Base-by-base conservation (phyloP, 805 yeast species). In the Nakazawaea sp. region DNA sequence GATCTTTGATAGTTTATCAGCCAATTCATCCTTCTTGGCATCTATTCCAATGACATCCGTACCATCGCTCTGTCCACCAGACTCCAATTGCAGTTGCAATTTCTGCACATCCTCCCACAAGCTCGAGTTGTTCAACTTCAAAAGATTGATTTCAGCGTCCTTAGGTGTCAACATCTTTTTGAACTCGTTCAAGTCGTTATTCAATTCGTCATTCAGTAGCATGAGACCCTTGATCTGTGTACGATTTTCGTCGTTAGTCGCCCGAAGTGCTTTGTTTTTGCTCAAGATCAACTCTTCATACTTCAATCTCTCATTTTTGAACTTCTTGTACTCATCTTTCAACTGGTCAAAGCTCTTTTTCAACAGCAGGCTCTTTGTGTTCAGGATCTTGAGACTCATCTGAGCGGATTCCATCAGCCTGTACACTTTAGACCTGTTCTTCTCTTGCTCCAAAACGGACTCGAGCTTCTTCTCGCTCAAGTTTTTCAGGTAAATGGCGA, bases 401-500 rank as follows among this genome's bases (percentile, higher is more conserved):
- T 44, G 36, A 10, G 61, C 46, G 29, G 50, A 51, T 28, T 58
- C 61, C 23, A 52, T 46, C 7, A 53, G 41, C 12, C 20, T 21
- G 11, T 13, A 16, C 5, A 17, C 27, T 18, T 34, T 16, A 7
- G 18, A 17, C 12, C 21, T 29, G 10, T 16, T 27, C 13, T 17
- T 18, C 18, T 10, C 15, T 15, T 17, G 17, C 15, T 28, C 23
- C 17, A 23, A 13, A 11, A 47, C 30, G 3, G 27, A 42, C 3
- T 32, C 27, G 10, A 48, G 27, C 18, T 44, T 44, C 16, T 26
- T 18, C 25, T 49, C 46, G 33, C 42, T 63, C 41, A 73, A 59
- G 35, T 69, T 62, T 33, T 70, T 72, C 46, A 75, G 49, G 51
- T 72, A 78, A 33, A 67, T 64, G 3, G 74, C 61, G 46, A 81